Percentiles rank a stretch among this genome's conserved stretches.
phyloP scores from a whole-genome alignment of 192 early-diverging fungal species.

The Coemansia sp. region DNA sequence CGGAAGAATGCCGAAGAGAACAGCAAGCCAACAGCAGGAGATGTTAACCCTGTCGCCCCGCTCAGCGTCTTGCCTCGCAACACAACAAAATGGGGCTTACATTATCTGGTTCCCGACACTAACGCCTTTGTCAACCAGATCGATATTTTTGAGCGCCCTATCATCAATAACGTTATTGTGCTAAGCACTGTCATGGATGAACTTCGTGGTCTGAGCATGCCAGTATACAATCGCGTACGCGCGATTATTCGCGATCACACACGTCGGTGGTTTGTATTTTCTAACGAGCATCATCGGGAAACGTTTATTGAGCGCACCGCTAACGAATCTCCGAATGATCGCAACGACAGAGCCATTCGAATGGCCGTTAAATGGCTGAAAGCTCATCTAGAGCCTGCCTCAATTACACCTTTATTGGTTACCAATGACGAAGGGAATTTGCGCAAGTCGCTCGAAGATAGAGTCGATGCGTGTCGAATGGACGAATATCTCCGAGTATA shows the following conservation, averaged over 20 bases:
- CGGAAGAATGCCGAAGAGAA: conserved; percentile 21
- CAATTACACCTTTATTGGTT: conserved; percentile 66
- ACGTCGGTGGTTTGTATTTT: conserved; percentile 90
- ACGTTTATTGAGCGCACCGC: conserved; percentile 81
- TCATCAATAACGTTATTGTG: conserved; percentile 87
- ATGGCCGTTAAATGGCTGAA: conserved; percentile 81
- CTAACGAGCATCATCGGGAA: conserved; percentile 90
- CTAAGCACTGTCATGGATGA: conserved; percentile 94
- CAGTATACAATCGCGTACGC: conserved; percentile 79
- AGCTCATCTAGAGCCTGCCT: conserved; percentile 61
- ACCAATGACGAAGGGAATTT: conserved; percentile 91
- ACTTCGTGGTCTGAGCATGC: conserved; percentile 74
- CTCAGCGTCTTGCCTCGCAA: conserved; percentile 56
- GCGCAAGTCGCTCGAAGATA: conserved; percentile 62
- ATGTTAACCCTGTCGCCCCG: conserved; percentile 15
- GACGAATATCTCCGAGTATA: conserved; percentile 74
- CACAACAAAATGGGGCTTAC: conserved; percentile 57
- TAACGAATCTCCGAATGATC: conserved; percentile 89
- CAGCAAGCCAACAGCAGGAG: neutral
- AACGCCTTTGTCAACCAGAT: conserved; percentile 93
- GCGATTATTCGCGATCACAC: conserved; percentile 67
- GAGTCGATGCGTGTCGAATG: conserved; percentile 70
- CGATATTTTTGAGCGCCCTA: conserved; percentile 88
- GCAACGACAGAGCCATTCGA: conserved; percentile 95
- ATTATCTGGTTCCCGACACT: conserved; percentile 92